A percentile compares a stretch with the other conserved stretches of the same genome.
Evolutionary conservation across 1,284 basidiomycete genomes (phyloP).

Genomic region (Ustilago trichophora): DNA sequence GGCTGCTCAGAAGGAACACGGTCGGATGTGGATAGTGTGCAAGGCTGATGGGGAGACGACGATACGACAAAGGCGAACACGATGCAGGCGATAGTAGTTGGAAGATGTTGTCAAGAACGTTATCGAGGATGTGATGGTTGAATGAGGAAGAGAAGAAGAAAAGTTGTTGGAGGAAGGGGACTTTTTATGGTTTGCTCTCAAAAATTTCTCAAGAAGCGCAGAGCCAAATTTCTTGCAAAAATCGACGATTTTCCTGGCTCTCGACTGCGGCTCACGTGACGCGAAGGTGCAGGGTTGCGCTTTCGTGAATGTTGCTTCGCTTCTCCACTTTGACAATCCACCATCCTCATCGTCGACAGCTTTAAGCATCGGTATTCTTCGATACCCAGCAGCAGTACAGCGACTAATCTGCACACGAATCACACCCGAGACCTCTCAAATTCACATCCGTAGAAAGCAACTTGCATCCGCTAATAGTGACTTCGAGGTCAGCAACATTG

Average conservation of each 20-base stretch:
- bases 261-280: constrained; percentile 27
- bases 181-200: not conserved
- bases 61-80: not conserved
- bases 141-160: not conserved
- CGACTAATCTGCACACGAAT: too few species aligned
- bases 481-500: too few species aligned
- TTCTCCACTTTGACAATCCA: constrained; percentile 30
- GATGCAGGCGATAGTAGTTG: not conserved
- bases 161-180: too few species aligned
- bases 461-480: too few species aligned
- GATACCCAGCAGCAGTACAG: too few species aligned
- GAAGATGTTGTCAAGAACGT: not conserved
- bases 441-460: too few species aligned
- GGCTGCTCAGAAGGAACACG: not conserved
- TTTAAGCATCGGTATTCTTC: not conserved
- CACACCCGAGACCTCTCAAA: too few species aligned
- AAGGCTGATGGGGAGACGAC: not conserved
- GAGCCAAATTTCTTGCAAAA: constrained; percentile 3
- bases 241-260: too few species aligned
- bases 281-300: not conserved
- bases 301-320: constrained; percentile 3
- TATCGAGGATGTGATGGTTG: constrained; percentile 2
- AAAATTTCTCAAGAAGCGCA: not conserved
- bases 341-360: constrained; percentile 2
- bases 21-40: not conserved